Base-by-base conservation (phyloP, 495 filamentous ascomycete species). In the Penicillium pulvis region DNA sequence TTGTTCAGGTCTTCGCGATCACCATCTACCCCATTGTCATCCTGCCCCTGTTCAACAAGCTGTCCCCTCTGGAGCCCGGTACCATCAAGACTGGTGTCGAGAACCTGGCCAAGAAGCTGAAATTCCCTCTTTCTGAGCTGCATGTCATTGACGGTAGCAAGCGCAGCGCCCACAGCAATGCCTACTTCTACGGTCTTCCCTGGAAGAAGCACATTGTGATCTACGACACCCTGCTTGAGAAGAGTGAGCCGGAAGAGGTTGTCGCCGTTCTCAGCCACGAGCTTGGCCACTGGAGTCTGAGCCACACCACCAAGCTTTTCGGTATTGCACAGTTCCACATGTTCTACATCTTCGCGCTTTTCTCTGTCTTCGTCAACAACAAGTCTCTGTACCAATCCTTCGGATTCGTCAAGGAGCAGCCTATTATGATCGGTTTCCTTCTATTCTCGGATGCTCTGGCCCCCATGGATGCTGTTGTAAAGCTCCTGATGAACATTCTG, bases 171-270 rank as follows among this genome's bases (percentile, higher is more conserved):
- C 94, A 98, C 77, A 95, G 90, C 79, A 98, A 98, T 68, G 94
- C 94, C 46, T 98, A 98, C 76, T 98, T 98, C 77, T 96, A 94
- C 61, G 94, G 94, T 53, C 82, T 98, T 55, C 94, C 94, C 7
- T 98, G 94, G 93, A 97, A 96, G 84, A 98, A 98, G 84, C 94
- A 97, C 79, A 98, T 98, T 76, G 94, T 98, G 64, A 95, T 98
- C 69, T 98, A 95, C 66, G 94, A 98, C 68, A 98, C 94, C 11
- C 74, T 98, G 61, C 92, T 98, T 52, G 93, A 97, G 73, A 95
- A 98, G 81, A 93, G 87, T 71, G 85, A 91, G 62, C 85, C 87
- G 2, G 83, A 92, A 64, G 94, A 98, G 73, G 93, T 98, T 43
- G 92, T 96, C 20, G 93, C 94, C 53, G 92, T 98, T 36, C 81